phyloP scores from a whole-genome alignment of 768 basidiomycete species.

The Psilocybe cyanescens region DNA sequence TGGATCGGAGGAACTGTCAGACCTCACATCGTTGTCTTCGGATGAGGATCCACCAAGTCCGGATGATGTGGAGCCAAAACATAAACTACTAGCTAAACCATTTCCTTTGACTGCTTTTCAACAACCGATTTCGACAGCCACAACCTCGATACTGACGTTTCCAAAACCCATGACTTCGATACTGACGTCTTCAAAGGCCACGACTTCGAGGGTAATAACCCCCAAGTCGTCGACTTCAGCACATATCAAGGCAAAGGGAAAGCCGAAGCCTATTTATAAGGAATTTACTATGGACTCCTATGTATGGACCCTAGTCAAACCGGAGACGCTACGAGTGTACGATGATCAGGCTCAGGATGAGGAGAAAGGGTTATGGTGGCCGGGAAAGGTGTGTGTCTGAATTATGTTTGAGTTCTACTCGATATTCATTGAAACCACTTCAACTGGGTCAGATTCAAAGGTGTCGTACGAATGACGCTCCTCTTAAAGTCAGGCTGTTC shows the following conservation, averaged over 20 bases:
- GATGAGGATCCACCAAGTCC: constrained; percentile 9
- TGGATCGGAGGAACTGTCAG: constrained; percentile 15
- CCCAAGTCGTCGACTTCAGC: background rate
- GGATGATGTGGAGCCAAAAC: background rate
- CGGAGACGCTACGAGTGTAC: constrained; percentile 34
- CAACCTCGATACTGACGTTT: background rate
- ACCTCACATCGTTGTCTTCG: constrained; percentile 20
- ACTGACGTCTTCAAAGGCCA: background rate
- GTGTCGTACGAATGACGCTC: constrained; percentile 11
- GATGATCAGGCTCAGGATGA: constrained; percentile 26
- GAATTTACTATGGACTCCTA: constrained; percentile 30
- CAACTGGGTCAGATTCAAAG: constrained; percentile 21
- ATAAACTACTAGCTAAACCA: background rate
- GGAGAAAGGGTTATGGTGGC: constrained; percentile 65
- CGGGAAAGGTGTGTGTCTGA: constrained; percentile 55
- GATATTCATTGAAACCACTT: background rate
- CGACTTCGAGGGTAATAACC: background rate
- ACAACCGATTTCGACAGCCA: background rate
- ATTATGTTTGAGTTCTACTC: constrained; percentile 4
- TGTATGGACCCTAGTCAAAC: constrained; percentile 59
- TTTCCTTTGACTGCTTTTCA: background rate
- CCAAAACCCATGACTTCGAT: background rate
- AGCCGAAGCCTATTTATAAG: background rate
- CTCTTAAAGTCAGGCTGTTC: constrained; percentile 31
- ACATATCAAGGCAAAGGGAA: background rate